Evolutionary conservation across 1,284 basidiomycete species (phyloP).

Genomic region (Coniferiporia weirii): DNA sequence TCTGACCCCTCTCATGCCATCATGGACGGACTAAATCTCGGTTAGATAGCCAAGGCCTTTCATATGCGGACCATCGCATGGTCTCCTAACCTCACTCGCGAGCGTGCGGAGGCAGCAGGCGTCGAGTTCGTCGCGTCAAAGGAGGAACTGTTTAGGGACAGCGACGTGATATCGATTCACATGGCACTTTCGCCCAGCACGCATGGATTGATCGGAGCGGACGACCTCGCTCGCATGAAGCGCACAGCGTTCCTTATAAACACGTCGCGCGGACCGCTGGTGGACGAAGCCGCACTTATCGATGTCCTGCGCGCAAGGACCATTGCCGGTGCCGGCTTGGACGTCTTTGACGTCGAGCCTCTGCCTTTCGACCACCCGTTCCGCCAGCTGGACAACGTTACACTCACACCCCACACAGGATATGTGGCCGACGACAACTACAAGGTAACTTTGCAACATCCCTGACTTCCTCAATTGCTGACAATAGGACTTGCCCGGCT

Average conservation of each 20-base stretch:
- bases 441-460: conserved; percentile 27
- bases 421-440: conserved; percentile 50
- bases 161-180: conserved; percentile 59
- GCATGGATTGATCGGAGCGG: conserved; percentile 39
- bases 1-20: conserved; percentile 1
- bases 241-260: conserved; percentile 55
- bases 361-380: conserved; percentile 52
- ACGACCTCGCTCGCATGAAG: conserved; percentile 49
- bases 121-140: conserved; percentile 45
- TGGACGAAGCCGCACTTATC: conserved; percentile 51
- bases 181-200: conserved; percentile 51
- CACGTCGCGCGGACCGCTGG: conserved; percentile 56
- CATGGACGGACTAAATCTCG: background rate
- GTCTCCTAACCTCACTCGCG: conserved; percentile 59
- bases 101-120: conserved; percentile 46
- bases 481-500: background rate
- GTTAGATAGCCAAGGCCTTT: conserved; percentile 53
- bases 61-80: conserved; percentile 56
- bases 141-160: conserved; percentile 44
- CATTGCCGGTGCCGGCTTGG: conserved; percentile 50
- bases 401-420: conserved; percentile 55
- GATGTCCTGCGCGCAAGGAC: conserved; percentile 42
- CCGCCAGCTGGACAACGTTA: conserved; percentile 45
- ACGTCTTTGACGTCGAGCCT: conserved; percentile 61
- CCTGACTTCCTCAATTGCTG: conserved; percentile 19